Percentiles rank a stretch among this genome's conserved stretches.
phyloP scores from a whole-genome alignment of 2,329 filamentous ascomycete genomes.

The Stemphylium lycopersici region DNA sequence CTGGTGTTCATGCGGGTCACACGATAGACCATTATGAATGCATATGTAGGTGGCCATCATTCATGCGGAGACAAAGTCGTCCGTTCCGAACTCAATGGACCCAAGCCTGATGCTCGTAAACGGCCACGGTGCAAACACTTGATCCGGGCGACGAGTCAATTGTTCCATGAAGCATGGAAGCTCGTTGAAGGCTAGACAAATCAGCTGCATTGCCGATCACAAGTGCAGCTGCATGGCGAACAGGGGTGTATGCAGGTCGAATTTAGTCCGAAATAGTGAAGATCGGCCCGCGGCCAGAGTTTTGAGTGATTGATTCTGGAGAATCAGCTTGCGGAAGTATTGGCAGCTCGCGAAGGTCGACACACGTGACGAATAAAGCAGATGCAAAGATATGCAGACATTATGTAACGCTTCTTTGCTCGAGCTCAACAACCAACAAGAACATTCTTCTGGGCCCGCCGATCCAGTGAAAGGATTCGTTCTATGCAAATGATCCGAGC shows the following conservation, averaged over 20 bases:
- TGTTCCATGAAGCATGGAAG: background rate
- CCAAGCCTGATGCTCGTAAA: background rate
- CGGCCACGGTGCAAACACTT: background rate
- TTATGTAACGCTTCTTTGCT: background rate
- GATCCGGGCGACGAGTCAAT: background rate
- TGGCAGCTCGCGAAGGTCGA: background rate
- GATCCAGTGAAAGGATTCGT: background rate
- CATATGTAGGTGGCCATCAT: background rate
- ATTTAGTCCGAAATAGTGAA: background rate
- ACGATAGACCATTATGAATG: background rate
- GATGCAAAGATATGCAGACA: background rate
- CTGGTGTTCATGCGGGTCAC: background rate
- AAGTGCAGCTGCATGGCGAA: background rate
- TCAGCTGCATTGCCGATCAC: background rate
- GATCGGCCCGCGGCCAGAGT: conserved; percentile 1
- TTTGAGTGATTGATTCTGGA: background rate
- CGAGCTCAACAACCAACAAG: background rate
- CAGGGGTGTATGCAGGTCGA: conserved; percentile 6
- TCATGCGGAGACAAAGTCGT: background rate
- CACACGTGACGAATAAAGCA: conserved; percentile 5
- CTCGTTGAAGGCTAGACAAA: background rate
- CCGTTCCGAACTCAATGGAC: background rate
- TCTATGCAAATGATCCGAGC: background rate
- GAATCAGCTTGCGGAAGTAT: background rate
- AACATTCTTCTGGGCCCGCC: background rate